Base-by-base conservation (phyloP, 495 filamentous ascomycete genomes). In the Glarea lozoyensis region DNA sequence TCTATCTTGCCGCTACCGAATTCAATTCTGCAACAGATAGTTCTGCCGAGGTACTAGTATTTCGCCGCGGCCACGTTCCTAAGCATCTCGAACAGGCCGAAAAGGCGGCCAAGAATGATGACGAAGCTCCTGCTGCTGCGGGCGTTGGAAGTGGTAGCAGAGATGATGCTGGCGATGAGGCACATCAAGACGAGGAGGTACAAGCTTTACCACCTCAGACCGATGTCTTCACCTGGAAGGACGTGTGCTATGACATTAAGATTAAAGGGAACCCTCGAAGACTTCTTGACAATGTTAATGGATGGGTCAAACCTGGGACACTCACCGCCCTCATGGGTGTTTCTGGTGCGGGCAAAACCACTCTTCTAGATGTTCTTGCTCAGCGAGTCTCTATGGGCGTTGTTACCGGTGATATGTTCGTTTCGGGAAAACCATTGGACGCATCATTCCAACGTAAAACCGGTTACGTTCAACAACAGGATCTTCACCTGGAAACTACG, bases 381-480 rank as follows among this genome's bases (percentile, higher is more conserved):
- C 79, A 81, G 45, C 78, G 88, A 57, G 86, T 82, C 23, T 84
- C 82, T 0, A 87, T 88, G 75, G 88, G 88, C 50, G 81, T 93
- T 10, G 82, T 95, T 37, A 80, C 75, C 13, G 88, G 88, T 18
- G 79, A 89, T 40, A 88, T 90, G 78, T 65, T 90, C 2, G 84
- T 95, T 4, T 83, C 93, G 52, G 88, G 86, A 1, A 70, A 68
- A 18, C 78, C 70, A 30, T 73, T 82, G 13, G 85, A 93, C 55
- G 67, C 73, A 13, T 86, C 84, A 0, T 94, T 94, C 72, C 87
- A 92, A 56, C 82, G 88, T 24, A 92, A 92, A 67, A 94, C 88
- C 2, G 89, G 89, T 19, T 97, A 95, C 53, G 90, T 92, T 15
- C 87, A 97, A 54, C 90, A 97, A 59, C 88, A 94, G 62, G 90